Evolutionary conservation across 345 rosid species (phyloP).

Genomic region (Eucalyptus coolabah): DNA sequence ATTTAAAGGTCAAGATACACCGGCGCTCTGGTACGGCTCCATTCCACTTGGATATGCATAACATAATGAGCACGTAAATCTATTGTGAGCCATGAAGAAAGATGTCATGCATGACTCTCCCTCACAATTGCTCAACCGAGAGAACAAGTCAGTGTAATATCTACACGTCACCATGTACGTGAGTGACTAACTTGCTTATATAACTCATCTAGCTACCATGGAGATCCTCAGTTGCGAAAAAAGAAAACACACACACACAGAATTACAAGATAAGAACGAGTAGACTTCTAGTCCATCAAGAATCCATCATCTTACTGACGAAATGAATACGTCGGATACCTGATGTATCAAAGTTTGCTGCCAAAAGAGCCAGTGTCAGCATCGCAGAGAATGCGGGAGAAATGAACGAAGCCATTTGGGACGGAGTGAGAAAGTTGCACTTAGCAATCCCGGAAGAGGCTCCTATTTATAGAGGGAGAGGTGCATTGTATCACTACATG

Average conservation of each 20-base stretch:
- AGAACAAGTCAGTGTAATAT: neutral
- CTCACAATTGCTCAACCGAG: neutral
- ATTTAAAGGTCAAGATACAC: neutral
- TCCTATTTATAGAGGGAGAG: neutral
- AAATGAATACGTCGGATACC: neutral
- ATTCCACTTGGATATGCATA: neutral
- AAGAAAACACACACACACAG: neutral
- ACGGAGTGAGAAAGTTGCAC: neutral
- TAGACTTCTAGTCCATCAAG: neutral
- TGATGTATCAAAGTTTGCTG: neutral
- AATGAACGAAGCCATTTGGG: neutral
- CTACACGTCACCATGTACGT: neutral
- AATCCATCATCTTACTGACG: neutral
- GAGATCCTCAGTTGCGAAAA: neutral
- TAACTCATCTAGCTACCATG: neutral
- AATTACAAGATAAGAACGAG: neutral
- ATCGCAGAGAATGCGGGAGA: neutral
- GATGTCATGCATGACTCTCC: neutral
- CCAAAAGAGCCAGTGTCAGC: neutral
- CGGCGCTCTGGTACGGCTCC: neutral
- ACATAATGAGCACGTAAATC: neutral
- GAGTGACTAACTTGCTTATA: neutral
- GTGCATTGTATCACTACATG: neutral
- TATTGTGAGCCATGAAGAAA: neutral
- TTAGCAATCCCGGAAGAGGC: neutral